Evolutionary conservation across 345 rosid genomes (phyloP).

Genomic region (Acer campestre): DNA sequence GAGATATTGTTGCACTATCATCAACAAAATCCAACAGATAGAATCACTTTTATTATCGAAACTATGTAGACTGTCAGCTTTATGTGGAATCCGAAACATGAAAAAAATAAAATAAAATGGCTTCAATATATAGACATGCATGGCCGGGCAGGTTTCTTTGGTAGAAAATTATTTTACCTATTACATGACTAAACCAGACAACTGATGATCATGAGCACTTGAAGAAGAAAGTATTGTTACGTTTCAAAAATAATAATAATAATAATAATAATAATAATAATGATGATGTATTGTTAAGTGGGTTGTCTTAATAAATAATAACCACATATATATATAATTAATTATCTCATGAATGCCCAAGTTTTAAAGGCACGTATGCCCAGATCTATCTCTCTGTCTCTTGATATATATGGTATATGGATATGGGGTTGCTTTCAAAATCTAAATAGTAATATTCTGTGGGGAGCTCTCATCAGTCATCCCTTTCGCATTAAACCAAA

Average conservation of each 20-base stretch:
- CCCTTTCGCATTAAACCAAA: slow-evolving; percentile 21
- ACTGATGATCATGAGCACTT: not conserved
- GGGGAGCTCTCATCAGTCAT: slow-evolving; percentile 17
- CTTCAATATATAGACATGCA: too few species aligned
- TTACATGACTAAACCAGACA: not conserved
- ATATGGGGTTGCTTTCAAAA: slow-evolving; percentile 27
- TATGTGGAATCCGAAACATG: not conserved
- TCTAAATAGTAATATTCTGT: slow-evolving; percentile 24
- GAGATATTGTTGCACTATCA: not conserved
- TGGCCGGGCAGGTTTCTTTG: not conserved
- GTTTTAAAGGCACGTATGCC: too few species aligned
- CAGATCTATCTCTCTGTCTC: too few species aligned
- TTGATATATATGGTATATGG: too few species aligned
- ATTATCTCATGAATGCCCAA: not conserved
- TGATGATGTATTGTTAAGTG: too few species aligned
- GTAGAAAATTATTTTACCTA: not conserved
- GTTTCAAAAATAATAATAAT: too few species aligned
- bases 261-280: too few species aligned
- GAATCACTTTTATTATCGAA: not conserved
- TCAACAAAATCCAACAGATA: not conserved
- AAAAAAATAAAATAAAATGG: too few species aligned
- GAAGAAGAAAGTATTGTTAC: too few species aligned
- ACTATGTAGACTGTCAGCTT: not conserved
- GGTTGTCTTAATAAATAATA: too few species aligned
- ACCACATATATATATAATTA: too few species aligned